Base-by-base conservation (phyloP, 495 filamentous ascomycete species). In the Darksidea phi region DNA sequence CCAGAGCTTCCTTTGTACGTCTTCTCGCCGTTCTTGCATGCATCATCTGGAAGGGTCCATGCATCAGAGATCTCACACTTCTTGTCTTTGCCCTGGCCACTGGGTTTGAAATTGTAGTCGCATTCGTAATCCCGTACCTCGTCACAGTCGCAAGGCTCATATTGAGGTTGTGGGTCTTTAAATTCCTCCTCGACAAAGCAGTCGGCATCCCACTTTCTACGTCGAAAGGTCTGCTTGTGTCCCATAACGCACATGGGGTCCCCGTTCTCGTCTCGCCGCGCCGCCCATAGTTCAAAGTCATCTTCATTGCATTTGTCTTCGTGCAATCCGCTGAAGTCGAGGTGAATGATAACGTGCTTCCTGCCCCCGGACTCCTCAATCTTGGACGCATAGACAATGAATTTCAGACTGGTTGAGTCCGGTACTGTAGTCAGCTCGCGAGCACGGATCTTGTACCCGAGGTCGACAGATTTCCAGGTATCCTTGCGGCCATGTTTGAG, bases 161-260 rank as follows among this genome's bases (percentile, higher is more conserved):
- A 84, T 34, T 82, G 74, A 1, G 86, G 80, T 17, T 78, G 65
- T 0, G 87, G 81, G 59, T 92, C 86, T 67, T 91, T 82, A 75
- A 92, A 96, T 47, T 90, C 83, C 66, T 93, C 79, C 57, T 88
- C 88, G 55, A 97, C 81, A 74, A 95, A 95, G 74, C 95, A 98
- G 54, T 95, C 81, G 0, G 86, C 84, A 68, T 92, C 86, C 61
- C 87, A 83, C 74, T 94, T 96, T 25, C 94, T 83, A 57, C 94
- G 82, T 20, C 76, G 78, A 73, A 84, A 98, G 64, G 77, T 89
- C 72, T 97, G 91, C 57, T 85, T 91, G 64, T 93, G 91, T 6
- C 94, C 94, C 94, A 97, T 97, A 63, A 98, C 77, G 71, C 94
- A 98, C 42, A 85, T 87, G 17, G 90, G 82, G 23, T 95, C 80